Evolutionary conservation across 176 grass and related monocot species (phyloP).

Genomic region (Rhynchospora breviuscula): DNA sequence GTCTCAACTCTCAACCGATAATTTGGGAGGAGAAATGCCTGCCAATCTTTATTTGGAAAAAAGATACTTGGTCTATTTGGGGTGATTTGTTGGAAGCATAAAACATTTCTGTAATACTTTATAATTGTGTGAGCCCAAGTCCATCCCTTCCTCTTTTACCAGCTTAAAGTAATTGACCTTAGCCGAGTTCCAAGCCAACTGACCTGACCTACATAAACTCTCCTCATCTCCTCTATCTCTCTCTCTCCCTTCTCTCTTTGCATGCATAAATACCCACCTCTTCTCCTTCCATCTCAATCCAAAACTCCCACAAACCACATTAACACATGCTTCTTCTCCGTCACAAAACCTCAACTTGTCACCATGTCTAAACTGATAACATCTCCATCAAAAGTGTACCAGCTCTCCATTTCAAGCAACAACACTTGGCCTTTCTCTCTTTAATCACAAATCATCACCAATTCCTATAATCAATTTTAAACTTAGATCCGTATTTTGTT

Average conservation of each 20-base stretch:
- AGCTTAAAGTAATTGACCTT: conserved; percentile 10
- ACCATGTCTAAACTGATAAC: conserved; percentile 22
- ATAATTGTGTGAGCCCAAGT: background rate
- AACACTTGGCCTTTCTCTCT: conserved; percentile 38
- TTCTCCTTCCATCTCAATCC: conserved; percentile 5
- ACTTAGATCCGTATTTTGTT: background rate
- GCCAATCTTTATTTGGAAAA: too few species aligned
- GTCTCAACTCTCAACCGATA: too few species aligned
- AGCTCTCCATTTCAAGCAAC: conserved; percentile 27
- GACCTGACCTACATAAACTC: background rate
- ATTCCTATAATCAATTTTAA: background rate
- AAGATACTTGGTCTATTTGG: too few species aligned
- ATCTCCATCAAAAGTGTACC: conserved; percentile 16
- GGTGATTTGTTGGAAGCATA: background rate
- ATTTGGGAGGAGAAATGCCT: too few species aligned
- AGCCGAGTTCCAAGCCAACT: conserved; percentile 7
- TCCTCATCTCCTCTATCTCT: background rate
- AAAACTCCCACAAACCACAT: background rate
- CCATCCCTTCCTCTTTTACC: background rate
- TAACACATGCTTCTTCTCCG: conserved; percentile 20
- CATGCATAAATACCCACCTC: background rate
- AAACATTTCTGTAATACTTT: background rate
- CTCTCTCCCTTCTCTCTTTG: background rate
- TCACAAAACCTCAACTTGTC: conserved; percentile 8
- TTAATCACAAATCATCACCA: background rate